Evolutionary conservation across 2,329 filamentous ascomycete genomes (phyloP).

Genomic region (Cadophora malorum): DNA sequence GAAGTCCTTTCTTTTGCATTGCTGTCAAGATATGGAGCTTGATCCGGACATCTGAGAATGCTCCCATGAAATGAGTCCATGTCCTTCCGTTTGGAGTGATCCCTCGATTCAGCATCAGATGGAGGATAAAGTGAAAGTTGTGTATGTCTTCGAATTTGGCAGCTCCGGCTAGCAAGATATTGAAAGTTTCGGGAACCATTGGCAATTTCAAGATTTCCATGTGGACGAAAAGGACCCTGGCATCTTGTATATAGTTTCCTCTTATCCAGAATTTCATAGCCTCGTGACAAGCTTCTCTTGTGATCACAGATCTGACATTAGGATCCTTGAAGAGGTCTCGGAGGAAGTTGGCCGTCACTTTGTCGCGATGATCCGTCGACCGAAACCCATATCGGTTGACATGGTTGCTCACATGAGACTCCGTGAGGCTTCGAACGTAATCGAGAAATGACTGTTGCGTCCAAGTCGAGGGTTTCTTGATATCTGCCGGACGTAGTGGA

Average conservation of each 20-base stretch:
- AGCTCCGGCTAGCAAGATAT: conserved; percentile 50
- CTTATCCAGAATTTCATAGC: conserved; percentile 49
- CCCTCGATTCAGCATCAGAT: conserved; percentile 47
- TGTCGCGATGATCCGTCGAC: conserved; percentile 28
- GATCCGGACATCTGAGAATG: conserved; percentile 26
- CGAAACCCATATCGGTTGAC: conserved; percentile 33
- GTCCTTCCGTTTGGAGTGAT: conserved; percentile 50
- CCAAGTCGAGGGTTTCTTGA: conserved; percentile 35
- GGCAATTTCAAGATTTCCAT: conserved; percentile 47
- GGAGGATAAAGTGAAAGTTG: conserved; percentile 48
- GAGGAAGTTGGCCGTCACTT: conserved; percentile 40
- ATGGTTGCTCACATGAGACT: conserved; percentile 35
- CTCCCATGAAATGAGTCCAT: conserved; percentile 50
- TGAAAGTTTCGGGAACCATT: conserved; percentile 49
- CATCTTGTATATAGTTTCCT: conserved; percentile 43
- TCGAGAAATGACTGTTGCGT: conserved; percentile 48
- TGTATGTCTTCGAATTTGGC: conserved; percentile 48
- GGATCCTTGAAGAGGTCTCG: conserved; percentile 46
- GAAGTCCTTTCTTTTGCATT: conserved; percentile 39
- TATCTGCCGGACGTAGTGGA: conserved; percentile 30
- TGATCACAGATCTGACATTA: conserved; percentile 44
- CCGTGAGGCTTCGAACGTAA: conserved; percentile 49
- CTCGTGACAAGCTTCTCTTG: conserved; percentile 50
- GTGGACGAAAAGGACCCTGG: conserved; percentile 46
- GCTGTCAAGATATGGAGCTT: conserved; percentile 32